Evolutionary conservation across 805 yeast genomes (phyloP).

Genomic region (Metschnikowia picachoensis): DNA sequence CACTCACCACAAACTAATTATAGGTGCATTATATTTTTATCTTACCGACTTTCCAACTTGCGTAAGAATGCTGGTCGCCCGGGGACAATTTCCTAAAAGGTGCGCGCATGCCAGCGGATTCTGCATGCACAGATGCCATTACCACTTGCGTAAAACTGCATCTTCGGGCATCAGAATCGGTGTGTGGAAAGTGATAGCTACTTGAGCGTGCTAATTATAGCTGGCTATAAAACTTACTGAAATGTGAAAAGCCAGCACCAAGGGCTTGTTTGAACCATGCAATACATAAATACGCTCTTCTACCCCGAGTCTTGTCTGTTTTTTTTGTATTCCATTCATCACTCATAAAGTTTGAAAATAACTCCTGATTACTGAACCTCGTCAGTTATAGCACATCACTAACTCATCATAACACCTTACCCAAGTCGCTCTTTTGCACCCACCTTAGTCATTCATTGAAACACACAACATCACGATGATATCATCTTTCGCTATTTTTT

Average conservation of each 20-base stretch:
- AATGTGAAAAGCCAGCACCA: too few relatives aligned
- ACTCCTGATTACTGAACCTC: not conserved
- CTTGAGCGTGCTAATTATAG: too few relatives aligned
- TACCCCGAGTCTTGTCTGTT: not conserved
- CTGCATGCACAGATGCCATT: not conserved
- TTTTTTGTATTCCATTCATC: not conserved
- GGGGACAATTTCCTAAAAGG: conserved; percentile 1
- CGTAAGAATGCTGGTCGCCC: not conserved
- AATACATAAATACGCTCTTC: not conserved
- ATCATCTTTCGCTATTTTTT: conserved; percentile 8
- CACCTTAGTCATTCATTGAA: conserved; percentile 13
- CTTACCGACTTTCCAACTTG: not conserved
- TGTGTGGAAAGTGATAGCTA: too few relatives aligned
- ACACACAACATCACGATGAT: conserved; percentile 7
- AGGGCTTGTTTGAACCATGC: not conserved
- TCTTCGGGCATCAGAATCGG: not conserved
- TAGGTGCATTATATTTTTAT: not conserved
- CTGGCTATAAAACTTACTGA: too few relatives aligned
- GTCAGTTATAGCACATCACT: not conserved
- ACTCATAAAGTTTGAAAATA: too few relatives aligned
- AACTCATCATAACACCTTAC: not conserved
- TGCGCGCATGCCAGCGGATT: not conserved
- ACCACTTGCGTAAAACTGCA: not conserved
- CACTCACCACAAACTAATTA: not conserved
- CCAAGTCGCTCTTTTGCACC: conserved; percentile 15